Percentiles rank a stretch among this genome's conserved stretches.
Evolutionary conservation across 2,329 filamentous ascomycete genomes (phyloP).

Genomic region (Stagonosporopsis chrysanthemi): DNA sequence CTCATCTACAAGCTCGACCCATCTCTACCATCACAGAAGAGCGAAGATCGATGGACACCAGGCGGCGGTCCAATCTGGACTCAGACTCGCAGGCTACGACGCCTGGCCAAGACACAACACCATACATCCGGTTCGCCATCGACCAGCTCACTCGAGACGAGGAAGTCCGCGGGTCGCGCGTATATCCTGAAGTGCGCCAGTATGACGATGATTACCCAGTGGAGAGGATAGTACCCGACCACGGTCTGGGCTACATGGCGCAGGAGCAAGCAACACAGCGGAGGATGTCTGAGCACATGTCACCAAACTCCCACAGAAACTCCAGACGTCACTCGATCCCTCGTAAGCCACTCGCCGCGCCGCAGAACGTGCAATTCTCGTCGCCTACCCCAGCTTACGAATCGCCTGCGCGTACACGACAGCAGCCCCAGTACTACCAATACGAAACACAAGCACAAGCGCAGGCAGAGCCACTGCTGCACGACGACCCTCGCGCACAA

Average conservation of each 20-base stretch:
- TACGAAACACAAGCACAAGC: constrained; percentile 12
- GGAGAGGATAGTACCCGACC: constrained; percentile 57
- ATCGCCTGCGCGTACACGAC: constrained; percentile 12
- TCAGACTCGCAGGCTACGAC: constrained; percentile 46
- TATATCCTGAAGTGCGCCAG: constrained; percentile 51
- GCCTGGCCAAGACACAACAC: constrained; percentile 82
- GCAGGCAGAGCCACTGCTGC: constrained; percentile 11
- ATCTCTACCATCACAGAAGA: constrained; percentile 47
- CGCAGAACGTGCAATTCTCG: constrained; percentile 15
- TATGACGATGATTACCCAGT: constrained; percentile 57
- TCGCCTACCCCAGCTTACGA: constrained; percentile 17
- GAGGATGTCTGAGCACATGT: constrained; percentile 37
- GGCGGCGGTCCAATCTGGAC: constrained; percentile 39
- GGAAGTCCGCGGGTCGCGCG: constrained; percentile 64
- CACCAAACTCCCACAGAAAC: constrained; percentile 28
- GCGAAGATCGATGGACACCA: constrained; percentile 34
- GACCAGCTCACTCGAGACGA: constrained; percentile 82
- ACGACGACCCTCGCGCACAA: constrained; percentile 8
- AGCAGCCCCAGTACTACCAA: constrained; percentile 13
- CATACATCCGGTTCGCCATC: constrained; percentile 88
- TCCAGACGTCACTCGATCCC: constrained; percentile 16
- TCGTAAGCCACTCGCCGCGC: constrained; percentile 16
- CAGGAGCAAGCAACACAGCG: constrained; percentile 42
- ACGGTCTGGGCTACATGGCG: constrained; percentile 48
- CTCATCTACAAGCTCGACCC: constrained; percentile 30